phyloP scores from a whole-genome alignment of 495 filamentous ascomycete genomes.

The Aspergillus avenaceus region DNA sequence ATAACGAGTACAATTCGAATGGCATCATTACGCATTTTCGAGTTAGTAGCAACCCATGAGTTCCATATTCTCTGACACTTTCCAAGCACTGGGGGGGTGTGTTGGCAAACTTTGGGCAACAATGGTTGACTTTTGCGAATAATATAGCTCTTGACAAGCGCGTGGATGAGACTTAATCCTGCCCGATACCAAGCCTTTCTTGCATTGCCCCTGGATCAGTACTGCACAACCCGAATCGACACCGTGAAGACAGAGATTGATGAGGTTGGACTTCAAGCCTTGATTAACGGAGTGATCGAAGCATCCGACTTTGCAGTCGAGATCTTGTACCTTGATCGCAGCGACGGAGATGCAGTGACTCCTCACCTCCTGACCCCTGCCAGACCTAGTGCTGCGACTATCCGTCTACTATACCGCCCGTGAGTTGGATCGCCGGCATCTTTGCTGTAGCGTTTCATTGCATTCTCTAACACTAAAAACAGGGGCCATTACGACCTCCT shows the following conservation, averaged over 20 bases:
- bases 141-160: conserved; percentile 70
- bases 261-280: conserved; percentile 70
- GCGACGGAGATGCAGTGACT: conserved; percentile 74
- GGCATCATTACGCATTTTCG: conserved; percentile 71
- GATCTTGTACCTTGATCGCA: conserved; percentile 88
- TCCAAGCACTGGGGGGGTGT: background rate
- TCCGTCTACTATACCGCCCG: conserved; percentile 67
- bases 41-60: conserved; percentile 34
- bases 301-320: conserved; percentile 72
- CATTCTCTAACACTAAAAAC: background rate
- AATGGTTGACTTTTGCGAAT: background rate
- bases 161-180: conserved; percentile 76
- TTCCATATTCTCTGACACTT: background rate
- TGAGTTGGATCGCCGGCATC: conserved; percentile 34
- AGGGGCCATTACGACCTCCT: conserved; percentile 94
- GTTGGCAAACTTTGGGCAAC: conserved; percentile 7
- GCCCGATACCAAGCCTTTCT: conserved; percentile 70
- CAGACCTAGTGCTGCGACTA: conserved; percentile 49
- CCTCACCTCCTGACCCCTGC: conserved; percentile 62
- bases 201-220: conserved; percentile 58
- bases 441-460: conserved; percentile 1
- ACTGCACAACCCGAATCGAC: conserved; percentile 68
- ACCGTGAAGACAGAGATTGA: conserved; percentile 81
- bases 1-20: conserved; percentile 60
- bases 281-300: conserved; percentile 77